These are phyloP conservation scores for Fusarium marasasianum DNA, from an alignment of 2,329 filamentous ascomycete genomes.

Conservation along the genomic window DNA sequence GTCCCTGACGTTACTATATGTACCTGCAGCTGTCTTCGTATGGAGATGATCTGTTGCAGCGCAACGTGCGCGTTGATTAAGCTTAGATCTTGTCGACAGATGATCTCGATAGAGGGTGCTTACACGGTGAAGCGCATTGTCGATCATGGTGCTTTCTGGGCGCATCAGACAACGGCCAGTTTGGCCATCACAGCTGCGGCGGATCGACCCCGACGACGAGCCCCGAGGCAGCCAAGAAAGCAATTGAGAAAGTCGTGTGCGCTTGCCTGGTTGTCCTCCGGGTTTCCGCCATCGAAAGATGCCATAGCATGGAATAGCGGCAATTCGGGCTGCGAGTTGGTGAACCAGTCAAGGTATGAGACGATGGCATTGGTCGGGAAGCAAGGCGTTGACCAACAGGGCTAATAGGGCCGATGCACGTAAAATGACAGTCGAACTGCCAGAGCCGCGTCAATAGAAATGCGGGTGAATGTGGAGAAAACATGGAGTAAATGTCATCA, in stretches of 20 bases:
- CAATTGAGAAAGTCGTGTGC: too few relatives aligned
- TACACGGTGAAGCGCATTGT: background rate
- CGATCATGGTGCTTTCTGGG: background rate
- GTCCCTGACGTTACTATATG: background rate
- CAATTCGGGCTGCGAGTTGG: background rate
- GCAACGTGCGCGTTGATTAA: background rate
- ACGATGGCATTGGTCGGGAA: background rate
- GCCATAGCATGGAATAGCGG: background rate
- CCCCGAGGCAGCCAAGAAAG: background rate
- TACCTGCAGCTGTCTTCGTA: background rate
- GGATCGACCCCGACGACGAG: background rate
- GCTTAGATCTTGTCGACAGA: background rate
- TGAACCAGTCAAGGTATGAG: background rate
- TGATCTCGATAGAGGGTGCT: background rate
- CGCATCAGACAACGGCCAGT: rapidly evolving
- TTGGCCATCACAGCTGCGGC: background rate
- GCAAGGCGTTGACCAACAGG: background rate
- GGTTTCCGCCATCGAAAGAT: background rate
- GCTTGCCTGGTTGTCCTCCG: too few relatives aligned
- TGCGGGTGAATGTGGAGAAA: conserved; percentile 21
- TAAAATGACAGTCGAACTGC: background rate
- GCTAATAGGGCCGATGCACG: conserved; percentile 18
- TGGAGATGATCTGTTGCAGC: background rate
- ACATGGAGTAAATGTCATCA: conserved; percentile 10
- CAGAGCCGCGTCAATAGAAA: conserved; percentile 35